Evolutionary conservation across 345 rosid genomes (phyloP), one percentile per base, ranked within the genome.

Genomic region (Sisymbrium irio): DNA sequence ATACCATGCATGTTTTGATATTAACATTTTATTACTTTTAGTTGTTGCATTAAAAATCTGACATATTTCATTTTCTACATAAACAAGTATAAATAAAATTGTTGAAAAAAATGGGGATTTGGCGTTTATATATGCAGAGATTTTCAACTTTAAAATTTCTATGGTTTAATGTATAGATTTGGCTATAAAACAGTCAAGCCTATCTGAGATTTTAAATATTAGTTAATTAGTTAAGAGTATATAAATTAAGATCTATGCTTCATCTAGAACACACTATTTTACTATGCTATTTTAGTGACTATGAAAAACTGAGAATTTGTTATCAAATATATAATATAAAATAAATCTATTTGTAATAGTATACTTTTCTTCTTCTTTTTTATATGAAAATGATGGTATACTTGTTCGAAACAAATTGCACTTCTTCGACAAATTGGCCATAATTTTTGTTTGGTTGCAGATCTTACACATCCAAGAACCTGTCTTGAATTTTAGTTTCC

Each of bases 381-480:
- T n/a, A n/a, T n/a, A n/a, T n/a, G n/a, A n/a, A n/a, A n/a, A n/a
- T n/a, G n/a, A 19, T 59, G 64, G 64, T 59, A 37, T 37, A 60
- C 47, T 20, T 60, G 47, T 60, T 60, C 49, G 39, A 60, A 60
- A 60, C 65, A 17, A 60, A 39, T 60, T 39, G 27, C 25, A 40
- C 33, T 13, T 61, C 33, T 22, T 61, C 49, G 7, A 61, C 35
- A 39, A 61, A 13, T 13, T 53, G 62, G 45, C 28, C 28, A 39
- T 51, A 9, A 39, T 8, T 40, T 72, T 72, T 62, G 62, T 53
- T 62, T 63, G 55, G 46, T 63, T 53, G 77, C 20, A 53, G 18
- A 53, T 30, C 27, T 63, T 63, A 54, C 63, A 63, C 56, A 72
- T 37, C 76, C 12, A 41, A 72, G 27, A 19, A 53, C 56, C 55